phyloP scores from a whole-genome alignment of 2,329 filamentous ascomycete genomes.

The Cephalotrichum gorgonifer region DNA sequence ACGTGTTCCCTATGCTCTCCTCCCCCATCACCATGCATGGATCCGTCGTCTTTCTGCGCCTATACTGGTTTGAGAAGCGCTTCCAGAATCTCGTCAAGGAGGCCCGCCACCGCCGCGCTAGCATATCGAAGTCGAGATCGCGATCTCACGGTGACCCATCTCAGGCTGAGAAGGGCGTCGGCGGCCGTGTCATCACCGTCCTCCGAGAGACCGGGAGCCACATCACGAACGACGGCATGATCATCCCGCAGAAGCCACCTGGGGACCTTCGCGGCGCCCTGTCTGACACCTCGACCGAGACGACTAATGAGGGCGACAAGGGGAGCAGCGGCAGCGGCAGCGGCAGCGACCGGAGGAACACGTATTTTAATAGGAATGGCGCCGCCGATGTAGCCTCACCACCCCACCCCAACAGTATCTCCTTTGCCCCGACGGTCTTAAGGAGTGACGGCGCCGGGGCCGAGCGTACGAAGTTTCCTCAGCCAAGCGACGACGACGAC shows the following conservation, averaged over 20 bases:
- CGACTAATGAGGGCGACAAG: conserved; percentile 2
- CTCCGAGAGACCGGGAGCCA: conserved; percentile 48
- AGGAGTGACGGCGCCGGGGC: conserved; percentile 45
- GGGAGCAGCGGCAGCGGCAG: conserved; percentile 3
- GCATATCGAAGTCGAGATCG: conserved; percentile 51
- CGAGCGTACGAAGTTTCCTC: conserved; percentile 32
- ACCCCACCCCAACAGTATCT: conserved; percentile 31
- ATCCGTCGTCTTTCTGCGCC: conserved; percentile 78
- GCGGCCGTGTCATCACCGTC: conserved; percentile 55
- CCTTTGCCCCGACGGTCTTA: conserved; percentile 58
- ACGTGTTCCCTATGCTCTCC: conserved; percentile 59
- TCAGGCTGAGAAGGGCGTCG: conserved; percentile 52
- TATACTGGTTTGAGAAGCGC: conserved; percentile 97
- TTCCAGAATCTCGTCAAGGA: conserved; percentile 78
- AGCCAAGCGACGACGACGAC: conserved; percentile 13
- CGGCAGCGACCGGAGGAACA: not conserved
- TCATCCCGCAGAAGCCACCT: not conserved
- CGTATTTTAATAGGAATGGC: not conserved
- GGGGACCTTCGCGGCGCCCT: not conserved
- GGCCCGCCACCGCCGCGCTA: conserved; percentile 54
- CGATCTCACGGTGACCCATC: conserved; percentile 23
- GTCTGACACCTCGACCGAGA: not conserved
- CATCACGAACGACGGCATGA: conserved; percentile 50
- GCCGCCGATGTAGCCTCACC: not conserved
- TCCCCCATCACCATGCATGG: conserved; percentile 81